A percentile compares a stretch with the other conserved stretches of the same genome.
Evolutionary conservation across 1,284 basidiomycete genomes (phyloP).

Genomic region (Sparassis latifolia): DNA sequence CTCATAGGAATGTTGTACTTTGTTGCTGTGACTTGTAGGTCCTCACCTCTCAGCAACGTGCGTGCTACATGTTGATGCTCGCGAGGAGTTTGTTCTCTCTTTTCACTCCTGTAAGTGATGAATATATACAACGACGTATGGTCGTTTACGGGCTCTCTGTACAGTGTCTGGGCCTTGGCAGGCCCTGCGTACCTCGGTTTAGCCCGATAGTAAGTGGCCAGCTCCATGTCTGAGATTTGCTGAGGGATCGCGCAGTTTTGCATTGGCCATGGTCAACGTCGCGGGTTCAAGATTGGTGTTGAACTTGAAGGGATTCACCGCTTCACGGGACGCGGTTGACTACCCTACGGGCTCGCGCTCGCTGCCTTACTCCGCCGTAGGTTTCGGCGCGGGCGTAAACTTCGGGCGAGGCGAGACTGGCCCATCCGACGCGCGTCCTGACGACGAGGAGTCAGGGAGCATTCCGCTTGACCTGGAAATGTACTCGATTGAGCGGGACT

Average conservation of each 20-base stretch:
- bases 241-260: slow-evolving; percentile 15
- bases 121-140: too few relatives aligned
- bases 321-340: slow-evolving; percentile 13
- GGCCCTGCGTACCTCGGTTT: slow-evolving; percentile 24
- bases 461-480: slow-evolving; percentile 20
- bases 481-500: slow-evolving; percentile 24
- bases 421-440: slow-evolving; percentile 1
- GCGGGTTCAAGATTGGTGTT: slow-evolving; percentile 23
- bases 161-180: slow-evolving; percentile 26
- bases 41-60: neutral
- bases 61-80: neutral
- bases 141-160: neutral
- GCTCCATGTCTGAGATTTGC: neutral
- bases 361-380: slow-evolving; percentile 4
- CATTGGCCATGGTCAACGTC: slow-evolving; percentile 26
- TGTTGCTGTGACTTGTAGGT: slow-evolving; percentile 22
- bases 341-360: slow-evolving; percentile 10
- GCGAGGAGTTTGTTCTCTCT: slow-evolving; percentile 23
- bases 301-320: slow-evolving; percentile 24
- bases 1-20: slow-evolving; percentile 25
- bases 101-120: slow-evolving; percentile 20
- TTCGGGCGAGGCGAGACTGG: neutral
- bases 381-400: neutral
- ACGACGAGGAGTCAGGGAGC: neutral
- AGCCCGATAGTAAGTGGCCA: slow-evolving; percentile 23